phyloP scores from a whole-genome alignment of 129 eudicot species.

The Ambrosia trifida region DNA sequence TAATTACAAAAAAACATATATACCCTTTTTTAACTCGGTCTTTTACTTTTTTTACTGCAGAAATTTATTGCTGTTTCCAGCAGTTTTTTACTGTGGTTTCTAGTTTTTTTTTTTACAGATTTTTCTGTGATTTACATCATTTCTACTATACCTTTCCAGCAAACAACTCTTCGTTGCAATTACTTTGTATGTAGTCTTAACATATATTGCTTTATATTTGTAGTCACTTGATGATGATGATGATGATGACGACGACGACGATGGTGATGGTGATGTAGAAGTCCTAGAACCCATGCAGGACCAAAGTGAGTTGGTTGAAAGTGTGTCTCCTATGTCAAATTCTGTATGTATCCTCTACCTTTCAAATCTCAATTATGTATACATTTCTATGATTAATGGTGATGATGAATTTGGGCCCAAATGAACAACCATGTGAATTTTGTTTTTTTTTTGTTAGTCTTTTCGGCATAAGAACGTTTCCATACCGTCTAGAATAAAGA shows the following conservation, averaged over 20 bases:
- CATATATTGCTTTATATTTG: slow-evolving; percentile 3
- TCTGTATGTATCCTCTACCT: slow-evolving; percentile 22
- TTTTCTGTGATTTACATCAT: too few species aligned
- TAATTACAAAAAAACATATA: too few species aligned
- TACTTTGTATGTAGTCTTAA: background rate
- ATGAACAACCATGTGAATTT: too few species aligned
- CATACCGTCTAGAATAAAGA: too few species aligned
- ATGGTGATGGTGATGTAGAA: slow-evolving; percentile 33
- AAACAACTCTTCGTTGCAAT: background rate
- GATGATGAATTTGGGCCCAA: too few species aligned
- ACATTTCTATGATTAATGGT: background rate
- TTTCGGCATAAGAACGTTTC: too few species aligned
- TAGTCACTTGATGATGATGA: slow-evolving; percentile 36
- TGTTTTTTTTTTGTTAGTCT: too few species aligned
- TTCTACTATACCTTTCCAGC: too few species aligned
- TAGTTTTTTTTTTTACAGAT: background rate
- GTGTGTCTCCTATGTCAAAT: slow-evolving; percentile 15
- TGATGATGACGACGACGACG: too few species aligned
- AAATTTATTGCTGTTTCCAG: too few species aligned
- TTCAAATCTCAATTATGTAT: background rate
- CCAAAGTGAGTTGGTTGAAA: slow-evolving; percentile 32
- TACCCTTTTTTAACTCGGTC: too few species aligned
- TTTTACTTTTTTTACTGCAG: too few species aligned
- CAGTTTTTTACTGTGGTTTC: background rate
- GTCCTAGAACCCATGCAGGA: slow-evolving; percentile 19